Evolutionary conservation across 345 rosid genomes (phyloP).

Genomic region (Turnera subulata): DNA sequence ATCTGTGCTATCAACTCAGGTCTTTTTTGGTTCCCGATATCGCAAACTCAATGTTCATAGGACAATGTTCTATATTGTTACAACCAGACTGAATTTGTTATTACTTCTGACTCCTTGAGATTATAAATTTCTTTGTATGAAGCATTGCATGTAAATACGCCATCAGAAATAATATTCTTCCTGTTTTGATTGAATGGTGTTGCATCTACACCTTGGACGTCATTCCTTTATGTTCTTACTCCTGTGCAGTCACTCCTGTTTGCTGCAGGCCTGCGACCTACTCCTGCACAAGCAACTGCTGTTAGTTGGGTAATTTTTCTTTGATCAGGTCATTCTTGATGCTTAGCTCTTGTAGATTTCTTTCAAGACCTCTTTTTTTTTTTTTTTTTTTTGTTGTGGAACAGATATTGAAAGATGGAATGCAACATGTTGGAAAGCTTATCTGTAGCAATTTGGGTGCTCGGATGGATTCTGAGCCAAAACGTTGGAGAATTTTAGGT

Average conservation of each 20-base stretch:
- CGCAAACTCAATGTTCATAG: not conserved
- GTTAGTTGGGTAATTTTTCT: slow-evolving; percentile 81
- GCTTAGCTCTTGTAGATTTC: not conserved
- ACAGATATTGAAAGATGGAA: slow-evolving; percentile 90
- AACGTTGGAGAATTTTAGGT: slow-evolving; percentile 91
- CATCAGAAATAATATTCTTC: not conserved
- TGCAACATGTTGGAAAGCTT: slow-evolving; percentile 93
- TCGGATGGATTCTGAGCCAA: slow-evolving; percentile 97
- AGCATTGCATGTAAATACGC: no score
- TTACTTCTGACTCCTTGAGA: not conserved
- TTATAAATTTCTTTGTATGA: not conserved
- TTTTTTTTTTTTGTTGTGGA: slow-evolving; percentile 15
- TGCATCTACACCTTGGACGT: slow-evolving; percentile 3
- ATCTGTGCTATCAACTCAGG: slow-evolving; percentile 93
- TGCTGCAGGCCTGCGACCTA: slow-evolving; percentile 97
- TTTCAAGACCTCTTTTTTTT: not conserved
- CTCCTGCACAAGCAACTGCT: slow-evolving; percentile 92
- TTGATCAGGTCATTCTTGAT: not conserved
- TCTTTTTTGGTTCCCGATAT: slow-evolving; percentile 9
- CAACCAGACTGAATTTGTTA: not conserved
- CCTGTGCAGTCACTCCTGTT: slow-evolving; percentile 84
- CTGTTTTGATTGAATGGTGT: not conserved
- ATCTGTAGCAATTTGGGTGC: slow-evolving; percentile 93
- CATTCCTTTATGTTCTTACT: slow-evolving; percentile 37
- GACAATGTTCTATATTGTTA: not conserved